Percentiles rank a stretch among this genome's conserved stretches.
phyloP scores from a whole-genome alignment of 1,139 yeast genomes.

The Candida dubliniensis region DNA sequence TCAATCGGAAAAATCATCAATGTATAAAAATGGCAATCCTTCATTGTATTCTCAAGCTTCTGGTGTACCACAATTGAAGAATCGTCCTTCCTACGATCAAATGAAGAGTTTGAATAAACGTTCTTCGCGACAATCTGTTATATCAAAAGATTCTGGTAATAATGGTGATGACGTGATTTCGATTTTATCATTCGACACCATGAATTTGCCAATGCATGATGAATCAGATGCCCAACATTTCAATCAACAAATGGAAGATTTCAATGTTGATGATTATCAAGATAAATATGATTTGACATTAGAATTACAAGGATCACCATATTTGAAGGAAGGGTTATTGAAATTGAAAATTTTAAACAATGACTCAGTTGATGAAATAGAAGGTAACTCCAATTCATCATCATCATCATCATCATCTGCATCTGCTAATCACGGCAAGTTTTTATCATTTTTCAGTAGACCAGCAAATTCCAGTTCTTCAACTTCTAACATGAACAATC shows the following conservation, averaged over 20 bases:
- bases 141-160: constrained; percentile 27
- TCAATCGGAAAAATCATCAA: constrained; percentile 5
- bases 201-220: constrained; percentile 21
- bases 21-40: constrained; percentile 24
- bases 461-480: constrained; percentile 7
- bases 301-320: constrained; percentile 72
- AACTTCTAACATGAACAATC: constrained; percentile 5
- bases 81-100: constrained; percentile 33
- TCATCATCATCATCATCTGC: constrained; percentile 26
- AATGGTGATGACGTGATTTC: constrained; percentile 35
- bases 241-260: constrained; percentile 30
- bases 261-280: constrained; percentile 44
- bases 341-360: constrained; percentile 48
- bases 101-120: constrained; percentile 26
- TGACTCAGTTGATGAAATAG: constrained; percentile 35
- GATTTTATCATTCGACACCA: constrained; percentile 39
- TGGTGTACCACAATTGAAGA: constrained; percentile 19
- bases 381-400: constrained; percentile 10
- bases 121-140: constrained; percentile 38
- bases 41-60: constrained; percentile 22
- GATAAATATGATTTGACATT: constrained; percentile 59
- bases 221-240: constrained; percentile 12
- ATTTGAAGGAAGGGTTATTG: constrained; percentile 74
- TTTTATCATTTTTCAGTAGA: constrained; percentile 24
- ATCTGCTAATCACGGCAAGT: constrained; percentile 18